phyloP scores from a whole-genome alignment of 202 grass and related monocot genomes.

The Panicum virgatum region DNA sequence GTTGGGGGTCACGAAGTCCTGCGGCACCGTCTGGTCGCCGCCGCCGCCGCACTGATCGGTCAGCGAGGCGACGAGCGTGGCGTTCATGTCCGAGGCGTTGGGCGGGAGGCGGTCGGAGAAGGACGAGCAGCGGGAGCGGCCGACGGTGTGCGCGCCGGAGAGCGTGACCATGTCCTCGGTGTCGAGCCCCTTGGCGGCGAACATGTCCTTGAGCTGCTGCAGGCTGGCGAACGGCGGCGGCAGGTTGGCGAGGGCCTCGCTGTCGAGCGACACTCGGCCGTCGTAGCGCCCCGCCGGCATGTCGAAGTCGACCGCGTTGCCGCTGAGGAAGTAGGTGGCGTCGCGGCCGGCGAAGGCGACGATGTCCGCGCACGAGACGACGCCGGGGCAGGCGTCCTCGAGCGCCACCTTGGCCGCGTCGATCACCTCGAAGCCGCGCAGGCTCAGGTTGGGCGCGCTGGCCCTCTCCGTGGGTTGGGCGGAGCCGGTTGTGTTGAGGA shows the following conservation, averaged over 20 bases:
- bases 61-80: slow-evolving; percentile 4
- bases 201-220: slow-evolving; percentile 29
- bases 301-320: slow-evolving; percentile 23
- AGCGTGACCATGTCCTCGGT: slow-evolving; percentile 49
- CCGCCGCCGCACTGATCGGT: too few species aligned
- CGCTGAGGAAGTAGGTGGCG: slow-evolving; percentile 42
- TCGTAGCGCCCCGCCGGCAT: slow-evolving; percentile 55
- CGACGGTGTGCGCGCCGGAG: slow-evolving; percentile 62
- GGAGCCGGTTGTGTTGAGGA: slow-evolving; percentile 45
- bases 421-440: slow-evolving; percentile 68
- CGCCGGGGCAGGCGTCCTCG: slow-evolving; percentile 33
- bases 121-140: slow-evolving; percentile 47
- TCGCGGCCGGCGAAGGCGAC: slow-evolving; percentile 63
- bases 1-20: slow-evolving; percentile 34
- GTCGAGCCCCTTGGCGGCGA: slow-evolving; percentile 41
- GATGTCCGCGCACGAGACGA: slow-evolving; percentile 67
- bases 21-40: slow-evolving; percentile 26
- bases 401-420: slow-evolving; percentile 45
- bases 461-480: slow-evolving; percentile 41
- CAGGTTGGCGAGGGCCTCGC: slow-evolving; percentile 31
- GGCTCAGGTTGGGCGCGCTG: slow-evolving; percentile 40
- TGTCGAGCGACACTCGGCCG: slow-evolving; percentile 42
- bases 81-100: slow-evolving; percentile 23
- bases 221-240: slow-evolving; percentile 40
- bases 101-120: slow-evolving; percentile 48